Conservation (phyloP, 2,329 filamentous ascomycete species). For the Thielaviopsis ethacetica region DNA sequence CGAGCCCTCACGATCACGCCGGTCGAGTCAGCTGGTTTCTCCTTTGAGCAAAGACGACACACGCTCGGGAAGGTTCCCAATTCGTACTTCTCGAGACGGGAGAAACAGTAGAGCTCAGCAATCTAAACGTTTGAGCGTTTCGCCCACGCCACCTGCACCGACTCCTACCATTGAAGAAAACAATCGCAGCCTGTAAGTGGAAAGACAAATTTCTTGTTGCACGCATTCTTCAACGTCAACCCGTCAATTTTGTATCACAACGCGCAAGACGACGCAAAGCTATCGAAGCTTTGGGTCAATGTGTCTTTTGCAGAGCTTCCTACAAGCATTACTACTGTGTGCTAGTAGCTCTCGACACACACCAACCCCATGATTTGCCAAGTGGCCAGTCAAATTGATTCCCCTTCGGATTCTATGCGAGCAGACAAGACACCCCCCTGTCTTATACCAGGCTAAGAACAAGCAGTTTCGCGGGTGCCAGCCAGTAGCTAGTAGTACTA, state of each 20-base stretch:
- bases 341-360: no score
- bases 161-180: conserved; percentile 2
- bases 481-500: no score
- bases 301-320: no score
- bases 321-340: no score
- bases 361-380: not conserved
- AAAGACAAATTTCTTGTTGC: not conserved
- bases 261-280: not conserved
- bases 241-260: not conserved
- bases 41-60: conserved; percentile 4
- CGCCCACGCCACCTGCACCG: not conserved
- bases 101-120: not conserved
- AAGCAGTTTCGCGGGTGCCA: no score
- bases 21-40: not conserved
- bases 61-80: conserved; percentile 7
- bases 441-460: no score
- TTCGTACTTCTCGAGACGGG: conserved; percentile 8
- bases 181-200: conserved; percentile 9
- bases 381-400: not conserved
- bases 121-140: conserved; percentile 5
- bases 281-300: not conserved
- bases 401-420: not conserved
- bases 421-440: not conserved
- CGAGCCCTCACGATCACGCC: not conserved
- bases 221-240: not conserved